Conservation (phyloP, 1,139 yeast species). For the Saccharomycopsis phalli region DNA sequence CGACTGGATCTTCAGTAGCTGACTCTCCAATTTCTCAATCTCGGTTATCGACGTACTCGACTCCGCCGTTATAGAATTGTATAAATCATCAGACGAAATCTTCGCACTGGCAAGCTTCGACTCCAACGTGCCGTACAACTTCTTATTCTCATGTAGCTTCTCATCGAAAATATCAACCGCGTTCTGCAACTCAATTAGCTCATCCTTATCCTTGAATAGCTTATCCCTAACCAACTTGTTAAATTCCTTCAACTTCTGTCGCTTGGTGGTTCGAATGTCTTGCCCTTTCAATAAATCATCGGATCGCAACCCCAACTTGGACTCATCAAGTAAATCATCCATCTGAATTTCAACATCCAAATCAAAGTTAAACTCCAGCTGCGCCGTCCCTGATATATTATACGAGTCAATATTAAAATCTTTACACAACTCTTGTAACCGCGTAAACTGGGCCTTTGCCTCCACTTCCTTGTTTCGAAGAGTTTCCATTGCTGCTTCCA, state of each 20-base stretch:
- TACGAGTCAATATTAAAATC: conserved; percentile 50
- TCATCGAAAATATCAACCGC: conserved; percentile 49
- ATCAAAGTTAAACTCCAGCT: conserved; percentile 30
- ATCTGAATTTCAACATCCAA: conserved; percentile 33
- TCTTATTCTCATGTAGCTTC: conserved; percentile 46
- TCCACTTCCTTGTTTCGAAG: conserved; percentile 40
- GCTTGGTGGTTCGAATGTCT: conserved; percentile 30
- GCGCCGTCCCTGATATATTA: conserved; percentile 32
- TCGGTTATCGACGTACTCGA: conserved; percentile 50
- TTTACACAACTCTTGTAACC: conserved; percentile 42
- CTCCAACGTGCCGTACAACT: conserved; percentile 50
- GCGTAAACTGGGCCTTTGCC: conserved; percentile 40
- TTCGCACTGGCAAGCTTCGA: conserved; percentile 46
- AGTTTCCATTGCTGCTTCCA: conserved; percentile 27
- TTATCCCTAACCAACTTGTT: conserved; percentile 41
- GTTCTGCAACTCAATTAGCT: conserved; percentile 50
- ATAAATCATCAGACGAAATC: conserved; percentile 47
- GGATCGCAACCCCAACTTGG: conserved; percentile 33
- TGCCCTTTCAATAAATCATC: conserved; percentile 31
- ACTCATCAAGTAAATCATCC: conserved; percentile 27
- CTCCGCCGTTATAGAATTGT: conserved; percentile 48
- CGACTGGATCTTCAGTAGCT: conserved; percentile 44
- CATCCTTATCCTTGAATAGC: conserved; percentile 50
- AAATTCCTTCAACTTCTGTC: conserved; percentile 35
- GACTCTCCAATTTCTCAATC: conserved; percentile 57